Evolutionary conservation across 306 rosid genomes (phyloP).

Genomic region (Vigna nakashimae): DNA sequence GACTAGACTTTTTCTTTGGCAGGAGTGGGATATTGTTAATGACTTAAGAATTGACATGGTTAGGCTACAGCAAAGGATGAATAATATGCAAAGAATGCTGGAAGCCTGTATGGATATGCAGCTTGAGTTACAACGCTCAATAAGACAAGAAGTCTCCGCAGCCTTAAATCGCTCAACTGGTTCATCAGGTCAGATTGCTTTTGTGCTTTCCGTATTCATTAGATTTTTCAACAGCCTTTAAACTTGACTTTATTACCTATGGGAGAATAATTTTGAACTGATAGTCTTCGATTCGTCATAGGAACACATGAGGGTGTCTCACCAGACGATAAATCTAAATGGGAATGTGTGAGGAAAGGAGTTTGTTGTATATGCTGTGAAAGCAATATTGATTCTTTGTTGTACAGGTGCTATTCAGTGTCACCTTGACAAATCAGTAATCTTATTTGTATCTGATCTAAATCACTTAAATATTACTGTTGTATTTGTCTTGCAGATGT

Average conservation of each 20-base stretch:
- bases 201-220: background rate
- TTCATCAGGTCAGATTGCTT: slow-evolving; percentile 63
- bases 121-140: slow-evolving; percentile 95
- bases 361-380: slow-evolving; percentile 85
- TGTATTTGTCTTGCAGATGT: slow-evolving; percentile 63
- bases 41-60: slow-evolving; percentile 98
- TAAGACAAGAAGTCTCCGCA: slow-evolving; percentile 94
- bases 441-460: slow-evolving; percentile 19
- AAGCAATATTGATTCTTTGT: slow-evolving; percentile 81
- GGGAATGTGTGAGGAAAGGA: slow-evolving; percentile 96
- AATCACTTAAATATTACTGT: slow-evolving; percentile 1
- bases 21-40: slow-evolving; percentile 90
- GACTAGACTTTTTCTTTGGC: slow-evolving; percentile 33
- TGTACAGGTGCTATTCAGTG: slow-evolving; percentile 74
- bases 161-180: slow-evolving; percentile 83
- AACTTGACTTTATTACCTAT: slow-evolving; percentile 8
- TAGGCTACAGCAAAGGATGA: slow-evolving; percentile 94
- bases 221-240: background rate
- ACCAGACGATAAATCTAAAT: slow-evolving; percentile 66
- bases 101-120: slow-evolving; percentile 99
- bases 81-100: slow-evolving; percentile 88
- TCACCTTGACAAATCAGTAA: slow-evolving; percentile 23
- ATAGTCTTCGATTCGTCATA: slow-evolving; percentile 47
- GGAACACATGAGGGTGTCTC: slow-evolving; percentile 56
- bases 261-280: slow-evolving; percentile 15